Evolutionary conservation across 2,329 filamentous ascomycete species (phyloP), one percentile per base, ranked within the genome.

Genomic region (Metarhizium brunneum): DNA sequence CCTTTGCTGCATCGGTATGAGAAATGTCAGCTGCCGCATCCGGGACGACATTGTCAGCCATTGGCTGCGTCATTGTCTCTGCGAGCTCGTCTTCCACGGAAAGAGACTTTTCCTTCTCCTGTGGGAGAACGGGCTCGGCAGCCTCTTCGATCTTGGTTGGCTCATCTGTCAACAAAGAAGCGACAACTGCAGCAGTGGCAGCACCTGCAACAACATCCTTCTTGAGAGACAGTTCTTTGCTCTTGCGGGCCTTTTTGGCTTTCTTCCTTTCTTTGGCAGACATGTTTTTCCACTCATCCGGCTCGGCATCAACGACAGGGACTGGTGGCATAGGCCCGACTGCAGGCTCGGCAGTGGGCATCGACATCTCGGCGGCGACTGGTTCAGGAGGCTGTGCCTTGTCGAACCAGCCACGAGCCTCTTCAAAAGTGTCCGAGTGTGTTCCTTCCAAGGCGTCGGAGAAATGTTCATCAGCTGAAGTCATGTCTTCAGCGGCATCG

Each of bases 391-490:
- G 45, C 8, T 30, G 18, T 4, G 32, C 47, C 45, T 58, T 50
- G 36, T 58, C 51, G n/a, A 58, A 52, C 52, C 51, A 36, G 29
- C 59, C 59, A 3, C 29, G 36, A 52, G 62, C 57, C 35, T 57
- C 57, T 35, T 63, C 63, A 18, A 62, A 63, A 2, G 52, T 57
- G 35, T 66, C 61, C 25, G 63, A 62, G 2, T 60, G 59, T 4
- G 57, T 56, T 2, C 61, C 63, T 32, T 70, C 68, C 7, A 63
- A 29, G 10, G 69, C 69, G 43, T 72, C 70, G 5, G 70, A 69
- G 47, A 71, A 69, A 48, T 71, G 65, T 45, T 72, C 69, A 53
- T 71, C 69, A 13, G 65, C 63, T 38, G 71, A 70, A 7, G 66
- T 64, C 51, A 69, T 45, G 38, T 69, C 67, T 8, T 73, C 69